phyloP scores from a whole-genome alignment of 2,329 filamentous ascomycete genomes.

The Sporothrix variecibatus region DNA sequence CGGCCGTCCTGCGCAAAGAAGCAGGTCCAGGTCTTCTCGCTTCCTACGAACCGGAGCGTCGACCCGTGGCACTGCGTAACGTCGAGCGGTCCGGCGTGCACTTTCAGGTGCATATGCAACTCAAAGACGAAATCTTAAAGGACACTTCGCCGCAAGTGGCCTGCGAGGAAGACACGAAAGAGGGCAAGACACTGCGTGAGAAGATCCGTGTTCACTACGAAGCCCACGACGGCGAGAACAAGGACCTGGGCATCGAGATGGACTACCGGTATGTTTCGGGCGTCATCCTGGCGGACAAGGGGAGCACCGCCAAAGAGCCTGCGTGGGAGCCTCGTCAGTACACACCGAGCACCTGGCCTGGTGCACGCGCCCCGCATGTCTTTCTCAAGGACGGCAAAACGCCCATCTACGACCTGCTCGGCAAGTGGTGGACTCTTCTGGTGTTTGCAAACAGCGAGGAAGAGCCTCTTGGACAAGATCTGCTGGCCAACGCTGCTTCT shows the following conservation, averaged over 20 bases:
- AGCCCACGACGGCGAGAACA: constrained; percentile 35
- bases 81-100: constrained; percentile 25
- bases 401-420: constrained; percentile 29
- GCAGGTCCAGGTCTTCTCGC: constrained; percentile 45
- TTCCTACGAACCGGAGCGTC: constrained; percentile 51
- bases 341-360: constrained; percentile 28
- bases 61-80: constrained; percentile 35
- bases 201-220: constrained; percentile 29
- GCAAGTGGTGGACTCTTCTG: constrained; percentile 25
- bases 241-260: constrained; percentile 35
- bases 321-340: constrained; percentile 18
- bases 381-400: constrained; percentile 24
- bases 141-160: constrained; percentile 23
- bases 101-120: constrained; percentile 30
- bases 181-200: constrained; percentile 18
- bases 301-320: background rate
- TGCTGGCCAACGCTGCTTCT: background rate
- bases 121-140: background rate
- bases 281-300: background rate
- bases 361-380: constrained; percentile 28
- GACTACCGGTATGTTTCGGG: constrained; percentile 33
- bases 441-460: constrained; percentile 23
- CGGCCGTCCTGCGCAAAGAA: constrained; percentile 42
- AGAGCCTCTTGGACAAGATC: background rate
- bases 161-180: constrained; percentile 8